Evolutionary conservation across 176 grass and related monocot species (phyloP).

Genomic region (Oryza meridionalis): DNA sequence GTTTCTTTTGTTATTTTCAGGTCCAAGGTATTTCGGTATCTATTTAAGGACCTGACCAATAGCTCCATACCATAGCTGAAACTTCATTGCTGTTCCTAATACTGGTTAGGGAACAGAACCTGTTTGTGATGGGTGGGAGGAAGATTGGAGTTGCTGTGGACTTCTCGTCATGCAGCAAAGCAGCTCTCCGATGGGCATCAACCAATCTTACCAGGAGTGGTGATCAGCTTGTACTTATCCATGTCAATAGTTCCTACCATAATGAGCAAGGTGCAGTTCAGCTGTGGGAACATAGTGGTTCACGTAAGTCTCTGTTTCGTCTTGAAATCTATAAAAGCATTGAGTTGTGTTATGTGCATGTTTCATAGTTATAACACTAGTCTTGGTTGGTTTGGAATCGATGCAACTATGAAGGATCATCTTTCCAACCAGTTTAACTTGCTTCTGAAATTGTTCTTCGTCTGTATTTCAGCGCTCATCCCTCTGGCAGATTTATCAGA

Average conservation of each 20-base stretch:
- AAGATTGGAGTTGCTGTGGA: conserved; percentile 71
- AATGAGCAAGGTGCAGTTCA: conserved; percentile 67
- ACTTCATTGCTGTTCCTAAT: not conserved
- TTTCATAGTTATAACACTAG: not conserved
- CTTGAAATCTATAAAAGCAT: not conserved
- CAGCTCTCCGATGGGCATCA: conserved; percentile 70
- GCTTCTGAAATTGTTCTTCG: not conserved
- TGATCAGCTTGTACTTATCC: conserved; percentile 67
- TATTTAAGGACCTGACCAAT: conserved; percentile 50
- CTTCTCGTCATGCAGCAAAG: conserved; percentile 79
- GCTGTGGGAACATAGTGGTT: conserved; percentile 70
- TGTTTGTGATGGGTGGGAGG: conserved; percentile 45
- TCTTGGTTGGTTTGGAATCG: not conserved
- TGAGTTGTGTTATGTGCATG: not conserved
- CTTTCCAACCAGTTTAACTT: not conserved
- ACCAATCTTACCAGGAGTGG: conserved; percentile 55
- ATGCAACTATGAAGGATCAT: not conserved
- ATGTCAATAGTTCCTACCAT: conserved; percentile 59
- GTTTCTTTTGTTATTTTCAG: not conserved
- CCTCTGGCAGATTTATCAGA: conserved; percentile 69
- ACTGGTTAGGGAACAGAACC: conserved; percentile 17
- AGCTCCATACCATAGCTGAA: not conserved
- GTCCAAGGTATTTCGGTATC: not conserved
- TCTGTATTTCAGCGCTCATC: conserved; percentile 57
- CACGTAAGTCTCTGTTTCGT: conserved; percentile 40